A percentile compares a stretch with the other conserved stretches of the same genome.
phyloP scores from a whole-genome alignment of 2,329 filamentous ascomycete species.

The Juglanconis sp. region DNA sequence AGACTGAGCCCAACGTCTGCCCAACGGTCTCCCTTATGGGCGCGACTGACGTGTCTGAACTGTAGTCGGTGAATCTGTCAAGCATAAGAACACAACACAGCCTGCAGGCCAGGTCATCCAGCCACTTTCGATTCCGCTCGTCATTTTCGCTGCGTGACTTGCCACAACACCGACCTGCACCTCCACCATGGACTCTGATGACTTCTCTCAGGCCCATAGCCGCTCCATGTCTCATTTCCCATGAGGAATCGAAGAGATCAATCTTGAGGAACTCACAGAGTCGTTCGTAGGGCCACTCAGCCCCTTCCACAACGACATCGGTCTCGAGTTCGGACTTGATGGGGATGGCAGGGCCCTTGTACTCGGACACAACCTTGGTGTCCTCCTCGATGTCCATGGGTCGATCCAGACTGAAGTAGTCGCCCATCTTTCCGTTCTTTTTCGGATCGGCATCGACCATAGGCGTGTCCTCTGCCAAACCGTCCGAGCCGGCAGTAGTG shows the following conservation, averaged over 20 bases:
- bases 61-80: constrained; percentile 95
- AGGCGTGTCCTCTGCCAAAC: constrained; percentile 58
- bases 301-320: constrained; percentile 72
- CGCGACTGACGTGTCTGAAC: constrained; percentile 93
- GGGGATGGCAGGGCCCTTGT: constrained; percentile 77
- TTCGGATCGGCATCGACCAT: constrained; percentile 49
- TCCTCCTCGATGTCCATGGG: constrained; percentile 79
- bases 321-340: constrained; percentile 84
- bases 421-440: constrained; percentile 63
- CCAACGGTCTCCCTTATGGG: constrained; percentile 94
- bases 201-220: constrained; percentile 93
- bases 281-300: constrained; percentile 90
- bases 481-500: constrained; percentile 60
- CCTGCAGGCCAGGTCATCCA: constrained; percentile 92
- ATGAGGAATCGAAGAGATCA: constrained; percentile 87
- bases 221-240: constrained; percentile 95
- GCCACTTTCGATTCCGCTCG: constrained; percentile 74
- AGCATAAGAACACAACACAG: constrained; percentile 96
- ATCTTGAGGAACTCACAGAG: constrained; percentile 92
- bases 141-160: constrained; percentile 75
- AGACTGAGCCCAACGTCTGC: constrained; percentile 83
- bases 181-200: constrained; percentile 83
- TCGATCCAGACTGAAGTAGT: constrained; percentile 90
- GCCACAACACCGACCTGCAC: constrained; percentile 74
- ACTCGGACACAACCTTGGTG: constrained; percentile 88